Base-by-base conservation (phyloP, 73 alveolate genomes). In the Paramecium tetraurelia region DNA sequence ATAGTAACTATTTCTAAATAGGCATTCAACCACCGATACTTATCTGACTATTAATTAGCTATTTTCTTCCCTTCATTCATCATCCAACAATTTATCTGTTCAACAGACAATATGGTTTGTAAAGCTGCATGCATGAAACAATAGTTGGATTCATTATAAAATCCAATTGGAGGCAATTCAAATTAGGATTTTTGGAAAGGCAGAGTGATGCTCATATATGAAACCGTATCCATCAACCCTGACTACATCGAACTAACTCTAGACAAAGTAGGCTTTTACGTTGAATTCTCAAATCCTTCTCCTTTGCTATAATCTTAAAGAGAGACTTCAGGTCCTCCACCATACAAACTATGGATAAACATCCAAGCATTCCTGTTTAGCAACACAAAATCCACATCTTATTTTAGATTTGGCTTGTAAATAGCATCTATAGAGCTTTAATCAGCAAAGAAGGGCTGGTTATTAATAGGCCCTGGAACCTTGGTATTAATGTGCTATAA, bases 261-360 rank as follows among this genome's bases (percentile, higher is more conserved):
- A 12, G 90, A 80, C 14, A 80, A 35, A 8, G 90, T 80, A 11
- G 70, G 90, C 12, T 46, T 80, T 31, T 43, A 4, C 3, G 90
- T 31, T 24, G 90, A 31, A 80, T 35, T 43, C 27, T 80, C 90
- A 18, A 80, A 18, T 21, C 43, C 63, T 43, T 27, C 57, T 10
- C 72, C 75, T 46, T 80, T 80, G 3, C n/a, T 48, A 46, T 43
- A 80, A 22, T 80, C 90, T 80, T 80, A 10, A 11, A 35, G 7
- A n/a, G 75, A 41, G 57, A 80, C 72, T 48, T 80, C 90, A 38
- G 90, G 90, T 18, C 90, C 90, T 80, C 90, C 90, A 11, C 90
- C 90, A 46, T 80, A 80, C 21, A 80, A 46, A 18, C 41, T 35
- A 18, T 80, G 76, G 20, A 80, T 46, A 22, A 80, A 80, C 57